These are phyloP conservation scores for Candida maltosa DNA, from an alignment of 805 yeast species.

Conservation along the genomic window DNA sequence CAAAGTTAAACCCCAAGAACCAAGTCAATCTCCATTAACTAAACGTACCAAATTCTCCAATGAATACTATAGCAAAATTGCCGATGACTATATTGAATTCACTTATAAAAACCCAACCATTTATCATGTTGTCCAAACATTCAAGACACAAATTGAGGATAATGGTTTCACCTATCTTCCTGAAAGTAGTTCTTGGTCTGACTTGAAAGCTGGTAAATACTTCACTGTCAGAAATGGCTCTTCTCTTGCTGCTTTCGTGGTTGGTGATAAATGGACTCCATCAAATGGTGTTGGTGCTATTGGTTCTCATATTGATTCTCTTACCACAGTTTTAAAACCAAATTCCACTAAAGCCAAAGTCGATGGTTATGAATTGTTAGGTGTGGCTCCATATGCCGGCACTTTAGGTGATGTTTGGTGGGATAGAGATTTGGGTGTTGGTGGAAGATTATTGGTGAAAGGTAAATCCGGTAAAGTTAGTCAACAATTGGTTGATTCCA, in stretches of 20 bases:
- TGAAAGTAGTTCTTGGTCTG: constrained; percentile 59
- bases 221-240: constrained; percentile 70
- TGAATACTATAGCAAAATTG: constrained; percentile 20
- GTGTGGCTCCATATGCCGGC: constrained; percentile 84
- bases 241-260: constrained; percentile 62
- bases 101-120: constrained; percentile 72
- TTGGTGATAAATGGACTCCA: constrained; percentile 66
- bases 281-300: constrained; percentile 65
- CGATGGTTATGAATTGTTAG: constrained; percentile 75
- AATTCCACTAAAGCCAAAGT: constrained; percentile 54
- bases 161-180: constrained; percentile 64
- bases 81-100: constrained; percentile 63
- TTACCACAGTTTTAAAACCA: constrained; percentile 71
- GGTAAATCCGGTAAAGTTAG: constrained; percentile 28
- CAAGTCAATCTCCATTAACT: constrained; percentile 2
- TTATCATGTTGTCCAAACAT: constrained; percentile 62
- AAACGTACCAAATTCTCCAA: constrained; percentile 5
- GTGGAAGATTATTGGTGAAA: constrained; percentile 68
- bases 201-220: constrained; percentile 51
- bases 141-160: constrained; percentile 45
- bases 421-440: constrained; percentile 84
- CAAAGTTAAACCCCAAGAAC: constrained; percentile 9
- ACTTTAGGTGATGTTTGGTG: constrained; percentile 65
- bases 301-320: constrained; percentile 75
- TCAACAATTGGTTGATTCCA: constrained; percentile 49